Conservation (phyloP, 139 green algal genomes). For the Ostreobium quekettii region DNA sequence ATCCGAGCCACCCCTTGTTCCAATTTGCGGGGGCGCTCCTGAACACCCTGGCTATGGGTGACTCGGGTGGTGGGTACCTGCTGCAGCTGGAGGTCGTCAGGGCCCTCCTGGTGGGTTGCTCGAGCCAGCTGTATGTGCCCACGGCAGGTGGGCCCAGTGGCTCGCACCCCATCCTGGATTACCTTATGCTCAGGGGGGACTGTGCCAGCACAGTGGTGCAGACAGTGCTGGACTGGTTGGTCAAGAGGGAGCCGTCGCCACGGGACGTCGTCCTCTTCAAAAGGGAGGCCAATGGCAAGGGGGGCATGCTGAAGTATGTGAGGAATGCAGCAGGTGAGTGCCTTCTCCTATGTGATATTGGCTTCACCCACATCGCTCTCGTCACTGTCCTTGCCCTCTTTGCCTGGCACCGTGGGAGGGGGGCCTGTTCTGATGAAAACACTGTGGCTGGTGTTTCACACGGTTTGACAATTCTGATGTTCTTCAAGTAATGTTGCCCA, state of each 20-base stretch:
- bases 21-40: too few species aligned
- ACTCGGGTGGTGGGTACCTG: constrained; percentile 37
- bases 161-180: constrained; percentile 43
- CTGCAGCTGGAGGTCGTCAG: constrained; percentile 56
- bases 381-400: too few species aligned
- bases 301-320: constrained; percentile 29
- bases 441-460: too few species aligned
- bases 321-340: constrained; percentile 30
- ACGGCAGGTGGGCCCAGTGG: constrained; percentile 7
- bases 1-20: too few species aligned
- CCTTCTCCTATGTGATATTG: background rate
- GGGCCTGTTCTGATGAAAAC: too few species aligned
- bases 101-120: constrained; percentile 50
- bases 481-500: too few species aligned
- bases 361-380: background rate
- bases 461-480: too few species aligned
- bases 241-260: constrained; percentile 15
- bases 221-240: constrained; percentile 22
- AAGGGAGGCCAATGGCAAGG: constrained; percentile 16
- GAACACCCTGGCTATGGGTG: background rate
- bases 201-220: constrained; percentile 19
- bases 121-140: constrained; percentile 56
- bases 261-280: constrained; percentile 24
- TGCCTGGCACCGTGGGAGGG: too few species aligned
- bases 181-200: constrained; percentile 20